Conservation (phyloP, 2,329 filamentous ascomycete species). For the Mariannaea elegans region DNA sequence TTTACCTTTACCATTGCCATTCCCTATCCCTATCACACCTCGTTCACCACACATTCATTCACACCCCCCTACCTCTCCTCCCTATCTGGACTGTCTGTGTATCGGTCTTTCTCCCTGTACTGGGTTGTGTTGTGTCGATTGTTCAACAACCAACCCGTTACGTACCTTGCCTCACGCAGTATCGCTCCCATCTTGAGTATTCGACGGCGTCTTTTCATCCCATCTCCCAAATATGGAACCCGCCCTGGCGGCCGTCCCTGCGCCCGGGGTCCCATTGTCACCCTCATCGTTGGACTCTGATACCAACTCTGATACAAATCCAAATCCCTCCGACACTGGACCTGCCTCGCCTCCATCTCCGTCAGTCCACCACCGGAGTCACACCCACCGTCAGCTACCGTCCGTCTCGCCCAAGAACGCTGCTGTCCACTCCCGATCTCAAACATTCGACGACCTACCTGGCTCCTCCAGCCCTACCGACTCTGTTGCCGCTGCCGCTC, state of each 20-base stretch:
- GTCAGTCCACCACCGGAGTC: conserved; percentile 30
- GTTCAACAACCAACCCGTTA: conserved; percentile 7
- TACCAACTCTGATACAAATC: conserved; percentile 38
- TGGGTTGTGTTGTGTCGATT: conserved; percentile 3
- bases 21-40: background rate
- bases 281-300: conserved; percentile 33
- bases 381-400: conserved; percentile 22
- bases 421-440: conserved; percentile 37
- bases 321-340: conserved; percentile 31
- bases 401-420: conserved; percentile 26
- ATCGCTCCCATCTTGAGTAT: background rate
- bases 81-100: background rate
- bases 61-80: no score
- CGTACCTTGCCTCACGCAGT: conserved; percentile 1
- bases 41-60: background rate
- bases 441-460: conserved; percentile 35
- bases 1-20: background rate
- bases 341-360: conserved; percentile 27
- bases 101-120: background rate
- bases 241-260: conserved; percentile 32
- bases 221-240: conserved; percentile 39
- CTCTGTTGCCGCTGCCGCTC: conserved; percentile 28
- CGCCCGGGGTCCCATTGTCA: conserved; percentile 34
- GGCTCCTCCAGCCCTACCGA: conserved; percentile 22
- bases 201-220: conserved; percentile 12